Percentiles rank a stretch among this genome's conserved stretches.
Conservation (phyloP, 2,329 filamentous ascomycete genomes). For the Aspergillus intermedius region DNA sequence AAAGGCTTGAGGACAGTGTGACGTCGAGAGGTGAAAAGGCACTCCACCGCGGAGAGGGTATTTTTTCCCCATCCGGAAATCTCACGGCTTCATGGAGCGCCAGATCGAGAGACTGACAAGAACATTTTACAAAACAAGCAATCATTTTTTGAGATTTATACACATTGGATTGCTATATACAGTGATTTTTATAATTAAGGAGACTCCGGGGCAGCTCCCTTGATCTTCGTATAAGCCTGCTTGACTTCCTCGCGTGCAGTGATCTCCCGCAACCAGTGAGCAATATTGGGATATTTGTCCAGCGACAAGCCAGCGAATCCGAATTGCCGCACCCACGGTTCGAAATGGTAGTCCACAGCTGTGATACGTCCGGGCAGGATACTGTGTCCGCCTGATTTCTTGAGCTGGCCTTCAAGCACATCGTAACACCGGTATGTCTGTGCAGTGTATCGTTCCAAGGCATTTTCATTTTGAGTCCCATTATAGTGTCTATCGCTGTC, state of each 20-base stretch:
- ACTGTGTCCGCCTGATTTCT: slow-evolving; percentile 31
- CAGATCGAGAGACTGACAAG: not conserved
- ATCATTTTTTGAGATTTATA: too few relatives aligned
- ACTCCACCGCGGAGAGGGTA: not conserved
- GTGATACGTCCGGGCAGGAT: slow-evolving; percentile 32
- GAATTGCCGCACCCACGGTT: slow-evolving; percentile 26
- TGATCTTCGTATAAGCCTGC: slow-evolving; percentile 34
- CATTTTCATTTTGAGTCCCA: slow-evolving; percentile 36
- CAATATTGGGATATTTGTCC: slow-evolving; percentile 35
- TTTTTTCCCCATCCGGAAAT: not conserved
- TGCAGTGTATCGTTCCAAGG: slow-evolving; percentile 33
- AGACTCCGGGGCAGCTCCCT: slow-evolving; percentile 2
- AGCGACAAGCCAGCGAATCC: slow-evolving; percentile 34
- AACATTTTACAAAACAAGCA: not conserved
- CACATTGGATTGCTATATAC: slow-evolving; percentile 5
- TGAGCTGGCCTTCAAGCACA: slow-evolving; percentile 37
- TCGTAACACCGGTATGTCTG: slow-evolving; percentile 39
- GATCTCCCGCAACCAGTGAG: slow-evolving; percentile 34
- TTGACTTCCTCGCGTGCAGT: slow-evolving; percentile 32
- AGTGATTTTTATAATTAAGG: not conserved
- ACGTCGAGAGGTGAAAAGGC: not conserved
- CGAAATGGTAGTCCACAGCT: slow-evolving; percentile 38
- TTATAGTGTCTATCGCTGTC: slow-evolving; percentile 7
- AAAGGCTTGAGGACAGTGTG: not conserved
- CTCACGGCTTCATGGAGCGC: not conserved